Base-by-base conservation (phyloP, 2,329 filamentous ascomycete species). In the Dothistroma septosporum region DNA sequence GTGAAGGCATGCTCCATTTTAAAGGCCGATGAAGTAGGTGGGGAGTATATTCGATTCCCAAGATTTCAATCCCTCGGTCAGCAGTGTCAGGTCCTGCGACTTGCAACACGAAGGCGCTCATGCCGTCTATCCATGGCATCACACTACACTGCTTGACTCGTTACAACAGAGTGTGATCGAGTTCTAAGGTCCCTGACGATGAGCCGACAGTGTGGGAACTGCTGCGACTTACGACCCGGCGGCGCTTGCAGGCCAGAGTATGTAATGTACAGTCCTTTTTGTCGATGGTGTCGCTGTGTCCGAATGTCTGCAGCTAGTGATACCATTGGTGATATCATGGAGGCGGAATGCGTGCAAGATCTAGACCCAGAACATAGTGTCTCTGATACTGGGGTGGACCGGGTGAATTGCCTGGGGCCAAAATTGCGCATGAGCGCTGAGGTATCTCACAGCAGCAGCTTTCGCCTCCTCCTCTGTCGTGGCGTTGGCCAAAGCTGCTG, bases 331-430 rank as follows among this genome's bases (percentile, higher is more conserved):
- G 33, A 37, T 37, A 16, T 11, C 33, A 37, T 37, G 33, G 14
- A 44, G 16, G 5, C 8, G 41, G n/a, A 9, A 4, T 2, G 16
- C 14, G 9, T 8, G 14, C 3, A 44, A 9, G 8, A 8, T 14
- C 32, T 24, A 63, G 28, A 59, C 41, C 16, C 55, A 59, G 57
- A 59, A 59, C 57, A 59, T 59, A 14, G 22, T 48, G 19, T 48
- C 37, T 7, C 4, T 22, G 9, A 59, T 14, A 9, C 12, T 14
- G 8, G 4, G 35, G 41, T 47, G 32, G 50, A 35, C 49, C 28
- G 56, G 56, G 32, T 58, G 33, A 31, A 8, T 32, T 3, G 16
- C 31, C 2, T 28, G 44, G 2, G 44, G 44, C 55, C 46, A 57
- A 22, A 31, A 46, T 3, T 8, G 16, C 19, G 44, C 12, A 33